A percentile compares a stretch with the other conserved stretches of the same genome.
phyloP scores from a whole-genome alignment of 1,139 yeast species.

The Magnusiomyces tetraspermus region DNA sequence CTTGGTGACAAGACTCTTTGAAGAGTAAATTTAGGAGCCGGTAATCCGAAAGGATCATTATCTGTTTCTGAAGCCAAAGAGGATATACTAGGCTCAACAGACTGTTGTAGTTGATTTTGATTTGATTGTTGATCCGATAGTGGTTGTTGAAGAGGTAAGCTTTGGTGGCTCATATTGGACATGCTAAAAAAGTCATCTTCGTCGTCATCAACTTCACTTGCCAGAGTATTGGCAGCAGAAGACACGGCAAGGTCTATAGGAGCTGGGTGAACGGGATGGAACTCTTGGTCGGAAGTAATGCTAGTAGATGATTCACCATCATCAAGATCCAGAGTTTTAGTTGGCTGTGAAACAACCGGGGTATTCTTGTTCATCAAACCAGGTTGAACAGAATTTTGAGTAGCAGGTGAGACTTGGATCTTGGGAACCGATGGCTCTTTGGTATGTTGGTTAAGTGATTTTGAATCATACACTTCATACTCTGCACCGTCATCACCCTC shows the following conservation, averaged over 20 bases:
- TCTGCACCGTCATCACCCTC: no score
- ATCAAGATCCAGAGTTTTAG: no score
- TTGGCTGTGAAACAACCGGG: no score
- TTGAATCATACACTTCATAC: no score
- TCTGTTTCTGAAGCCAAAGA: no score
- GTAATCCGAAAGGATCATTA: neutral
- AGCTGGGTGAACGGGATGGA: neutral
- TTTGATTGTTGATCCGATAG: neutral
- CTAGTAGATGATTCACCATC: no score
- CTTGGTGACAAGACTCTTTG: neutral
- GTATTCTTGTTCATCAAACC: no score
- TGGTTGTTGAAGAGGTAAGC: neutral
- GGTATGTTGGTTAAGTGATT: no score
- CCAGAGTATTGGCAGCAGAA: neutral
- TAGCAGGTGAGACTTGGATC: no score
- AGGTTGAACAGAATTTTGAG: no score
- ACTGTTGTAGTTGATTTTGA: neutral
- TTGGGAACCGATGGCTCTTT: no score
- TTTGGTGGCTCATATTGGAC: neutral
- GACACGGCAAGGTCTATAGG: neutral
- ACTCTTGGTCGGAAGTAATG: neutral
- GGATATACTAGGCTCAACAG: no score
- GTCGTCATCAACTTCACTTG: neutral
- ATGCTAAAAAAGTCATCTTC: conserved; percentile 4
- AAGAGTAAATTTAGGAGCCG: neutral